Evolutionary conservation across 768 basidiomycete species (phyloP), one percentile per base, ranked within the genome.

Genomic region (Auricularia heimuer): DNA sequence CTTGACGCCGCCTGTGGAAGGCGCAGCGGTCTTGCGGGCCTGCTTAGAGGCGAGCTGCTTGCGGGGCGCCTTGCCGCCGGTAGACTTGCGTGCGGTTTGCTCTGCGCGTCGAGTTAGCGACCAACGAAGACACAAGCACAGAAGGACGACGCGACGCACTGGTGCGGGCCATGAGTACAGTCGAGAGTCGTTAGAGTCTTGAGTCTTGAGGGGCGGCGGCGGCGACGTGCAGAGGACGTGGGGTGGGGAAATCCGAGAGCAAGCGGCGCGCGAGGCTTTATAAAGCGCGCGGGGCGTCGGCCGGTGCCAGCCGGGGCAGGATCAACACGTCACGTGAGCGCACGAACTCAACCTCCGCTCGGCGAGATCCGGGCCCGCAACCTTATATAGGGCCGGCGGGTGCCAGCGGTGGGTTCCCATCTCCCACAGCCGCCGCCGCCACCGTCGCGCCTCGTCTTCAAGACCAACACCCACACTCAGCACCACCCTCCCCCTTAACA

Each of bases 1-100:
- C 39, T 51, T 51, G 8, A 51, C 47, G 47, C 47, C 47, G 47
- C 47, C 47, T 1, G 47, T 51, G 1, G 47, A 16, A 3, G 18
- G 18, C 18, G 71, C 63, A 3, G 73, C 68, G 45, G 71, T 68
- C 71, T 76, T 77, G 64, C 74, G 70, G 62, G 75, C 73, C 63
- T 73, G 73, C 72, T 76, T 76, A 70, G 76, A 73, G 56, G 75
- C 74, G 68, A 76, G 69, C 65, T 75, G 73, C 71, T 75, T 74
- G 64, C 73, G 69, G 60, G 73, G 73, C 21, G 73, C 73, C 64
- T 74, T 74, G 60, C 73, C 73, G 67, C 73, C 72, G 64, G 73
- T 73, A 64, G 73, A 73, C 65, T 73, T 73, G 56, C 73, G 71
- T n/a, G 73, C 73, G 68, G 75, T 76, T 66, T 76, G 75, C 73